Evolutionary conservation across 352 stramenopile species (phyloP), one percentile per base, ranked within the genome.

Genomic region (Phytophthora citrophthora): DNA sequence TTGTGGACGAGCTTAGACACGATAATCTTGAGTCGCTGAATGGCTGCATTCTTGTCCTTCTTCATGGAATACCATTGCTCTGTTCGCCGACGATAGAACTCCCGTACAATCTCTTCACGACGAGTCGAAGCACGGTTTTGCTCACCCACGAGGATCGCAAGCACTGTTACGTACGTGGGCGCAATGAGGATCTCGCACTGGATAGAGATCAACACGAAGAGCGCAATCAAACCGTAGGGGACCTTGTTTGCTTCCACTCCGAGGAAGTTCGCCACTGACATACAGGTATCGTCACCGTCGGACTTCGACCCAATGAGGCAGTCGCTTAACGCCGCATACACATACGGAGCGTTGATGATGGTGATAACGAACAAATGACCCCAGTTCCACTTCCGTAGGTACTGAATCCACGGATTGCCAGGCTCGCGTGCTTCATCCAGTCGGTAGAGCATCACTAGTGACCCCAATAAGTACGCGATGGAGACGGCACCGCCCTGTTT

Each of bases 1-100:
- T 95, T 95, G 55, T 96, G 86, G 0, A 96, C 88, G 1, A 95
- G 72, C 58, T 94, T 95, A 0, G 85, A 94, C 5, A 96, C 88
- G 52, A 95, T 95, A 5, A 94, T 83, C 49, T 94, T 95, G 10
- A 96, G 77, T 1, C 87, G 82, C 55, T 92, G 81, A 51, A 96
- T 84, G 0, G 83, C 87, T 10, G 83, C 76, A 49, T 86, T 90
- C 56, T 96, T 96, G 31, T 94, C 85, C 39, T 88, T 89, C 61
- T 96, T 96, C 39, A 96, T 72, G 3, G 61, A 56, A 54, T 89
- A 86, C 86, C 88, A 96, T 54, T 85, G 79, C 15, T 77, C 78
- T 5, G 85, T 93, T 38, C 86, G 84, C 13, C 72, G 61, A 12
- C 77, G 77, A 66, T 89, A 92, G 40, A 88, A 91, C 13, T 76